phyloP scores from a whole-genome alignment of 163 green algal species.

The Chlamydomonas reinhardtii region DNA sequence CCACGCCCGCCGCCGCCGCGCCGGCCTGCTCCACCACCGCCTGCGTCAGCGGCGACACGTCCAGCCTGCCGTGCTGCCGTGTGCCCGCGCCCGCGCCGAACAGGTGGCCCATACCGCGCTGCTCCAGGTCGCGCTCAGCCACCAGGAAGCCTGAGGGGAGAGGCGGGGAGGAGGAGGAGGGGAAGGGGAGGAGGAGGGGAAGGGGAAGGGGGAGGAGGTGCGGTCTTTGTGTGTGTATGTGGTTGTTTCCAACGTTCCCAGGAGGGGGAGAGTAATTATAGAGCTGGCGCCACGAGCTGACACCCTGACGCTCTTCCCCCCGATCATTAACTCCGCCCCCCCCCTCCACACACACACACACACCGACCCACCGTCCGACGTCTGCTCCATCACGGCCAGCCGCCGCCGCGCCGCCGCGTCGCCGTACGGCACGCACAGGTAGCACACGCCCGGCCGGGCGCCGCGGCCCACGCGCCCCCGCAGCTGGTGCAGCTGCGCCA shows the following conservation, averaged over 20 bases:
- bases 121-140: conserved; percentile 41
- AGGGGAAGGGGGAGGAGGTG: not conserved
- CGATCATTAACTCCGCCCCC: too few relatives aligned
- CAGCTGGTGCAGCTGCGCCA: conserved; percentile 97
- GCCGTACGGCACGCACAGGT: conserved; percentile 18
- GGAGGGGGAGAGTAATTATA: too few relatives aligned
- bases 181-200: not conserved
- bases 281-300: too few relatives aligned
- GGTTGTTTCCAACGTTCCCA: too few relatives aligned
- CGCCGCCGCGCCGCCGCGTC: conserved; percentile 9
- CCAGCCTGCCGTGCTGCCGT: conserved; percentile 24
- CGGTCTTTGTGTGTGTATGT: too few relatives aligned
- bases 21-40: conserved; percentile 10
- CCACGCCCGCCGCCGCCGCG: conserved; percentile 8
- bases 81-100: conserved; percentile 31
- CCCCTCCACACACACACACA: not conserved
- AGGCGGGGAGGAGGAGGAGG: too few relatives aligned
- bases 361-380: not conserved
- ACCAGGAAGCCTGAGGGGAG: conserved; percentile 12
- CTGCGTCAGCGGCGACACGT: conserved; percentile 21
- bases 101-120: conserved; percentile 29
- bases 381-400: conserved; percentile 37
- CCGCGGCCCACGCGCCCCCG: conserved; percentile 91
- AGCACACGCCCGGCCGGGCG: conserved; percentile 1
- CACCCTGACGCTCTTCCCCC: too few relatives aligned